These are phyloP conservation scores for rapeseed (Brassica napus) DNA, from an alignment of 345 rosid genomes.

Conservation along the genomic window Da-Ae NC_063452.1:6749001-6749500, in stretches of 20 bases:
- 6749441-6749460: neutral
- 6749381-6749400: slow-evolving; percentile 94
- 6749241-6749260: slow-evolving; percentile 95
- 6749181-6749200: slow-evolving; percentile 43
- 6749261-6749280: slow-evolving; percentile 98
- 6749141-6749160: slow-evolving; percentile 77
- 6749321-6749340: slow-evolving; percentile 70
- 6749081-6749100: slow-evolving; percentile 49
- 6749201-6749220: slow-evolving; percentile 82
- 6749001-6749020: slow-evolving; percentile 40
- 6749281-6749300: slow-evolving; percentile 91
- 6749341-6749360: slow-evolving; percentile 78
- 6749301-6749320: slow-evolving; percentile 95
- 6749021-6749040: slow-evolving; percentile 41
- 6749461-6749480: too few relatives aligned
- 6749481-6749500: too few relatives aligned
- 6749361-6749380: slow-evolving; percentile 94
- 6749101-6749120: slow-evolving; percentile 12
- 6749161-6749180: slow-evolving; percentile 80
- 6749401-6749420: slow-evolving; percentile 57
- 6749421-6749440: neutral
- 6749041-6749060: too few relatives aligned
- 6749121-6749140: slow-evolving; percentile 38
- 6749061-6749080: slow-evolving; percentile 22
- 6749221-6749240: slow-evolving; percentile 88